Conservation (phyloP, 176 grass and related monocot genomes). For the barley (Hordeum vulgare) region MorexV3_pseudomolecules_assembly NC_058521.1:397018216-397018715, state of each 20-base stretch:
- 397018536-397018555: slow-evolving; percentile 46
- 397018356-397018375: slow-evolving; percentile 38
- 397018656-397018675: slow-evolving; percentile 43
- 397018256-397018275: slow-evolving; percentile 20
- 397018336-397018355: slow-evolving; percentile 19
- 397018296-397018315: slow-evolving; percentile 46
- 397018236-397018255: background rate
- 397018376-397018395: slow-evolving; percentile 71
- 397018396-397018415: slow-evolving; percentile 86
- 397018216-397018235: background rate
- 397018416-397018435: background rate
- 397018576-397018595: slow-evolving; percentile 34
- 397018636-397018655: slow-evolving; percentile 77
- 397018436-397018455: no score
- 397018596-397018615: slow-evolving; percentile 33
- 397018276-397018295: slow-evolving; percentile 42
- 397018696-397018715: background rate
- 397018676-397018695: slow-evolving; percentile 40
- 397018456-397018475: background rate
- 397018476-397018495: background rate
- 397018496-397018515: slow-evolving; percentile 48
- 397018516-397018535: slow-evolving; percentile 37
- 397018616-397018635: slow-evolving; percentile 21
- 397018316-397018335: slow-evolving; percentile 34
- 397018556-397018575: slow-evolving; percentile 45